phyloP scores from a whole-genome alignment of 306 rosid species.

The Castanospermum australe region DNA sequence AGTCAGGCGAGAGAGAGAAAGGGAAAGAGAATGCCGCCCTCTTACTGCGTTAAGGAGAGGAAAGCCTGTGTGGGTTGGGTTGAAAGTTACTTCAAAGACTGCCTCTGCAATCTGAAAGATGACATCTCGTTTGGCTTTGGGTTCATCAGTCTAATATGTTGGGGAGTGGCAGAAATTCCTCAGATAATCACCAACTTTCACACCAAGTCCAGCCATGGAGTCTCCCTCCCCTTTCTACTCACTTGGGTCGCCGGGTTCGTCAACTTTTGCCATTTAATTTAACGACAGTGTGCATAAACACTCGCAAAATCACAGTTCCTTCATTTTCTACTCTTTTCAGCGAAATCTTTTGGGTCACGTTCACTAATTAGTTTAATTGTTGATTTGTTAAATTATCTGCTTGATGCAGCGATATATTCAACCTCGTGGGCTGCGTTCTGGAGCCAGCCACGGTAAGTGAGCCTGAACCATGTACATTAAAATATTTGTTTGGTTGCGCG shows the following conservation, averaged over 20 bases:
- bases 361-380: background rate
- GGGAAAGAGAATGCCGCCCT: slow-evolving; percentile 41
- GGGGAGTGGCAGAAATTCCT: slow-evolving; percentile 95
- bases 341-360: background rate
- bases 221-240: slow-evolving; percentile 81
- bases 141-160: slow-evolving; percentile 57
- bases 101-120: slow-evolving; percentile 74
- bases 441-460: slow-evolving; percentile 91
- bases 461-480: background rate
- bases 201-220: slow-evolving; percentile 86
- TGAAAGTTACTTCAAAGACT: slow-evolving; percentile 67
- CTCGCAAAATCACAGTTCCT: background rate
- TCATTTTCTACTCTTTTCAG: background rate
- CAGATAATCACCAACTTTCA: slow-evolving; percentile 86
- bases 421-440: slow-evolving; percentile 79
- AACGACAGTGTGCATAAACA: too few species aligned
- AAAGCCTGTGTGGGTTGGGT: slow-evolving; percentile 75
- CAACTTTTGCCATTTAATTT: background rate
- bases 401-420: slow-evolving; percentile 70
- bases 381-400: background rate
- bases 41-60: slow-evolving; percentile 64
- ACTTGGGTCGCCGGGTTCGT: slow-evolving; percentile 94
- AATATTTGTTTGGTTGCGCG: background rate
- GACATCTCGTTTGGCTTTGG: slow-evolving; percentile 75
- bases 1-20: background rate